A percentile compares a stretch with the other conserved stretches of the same genome.
Evolutionary conservation across 78 protist species (phyloP).

Genomic region (Speleostelium caveatum): DNA sequence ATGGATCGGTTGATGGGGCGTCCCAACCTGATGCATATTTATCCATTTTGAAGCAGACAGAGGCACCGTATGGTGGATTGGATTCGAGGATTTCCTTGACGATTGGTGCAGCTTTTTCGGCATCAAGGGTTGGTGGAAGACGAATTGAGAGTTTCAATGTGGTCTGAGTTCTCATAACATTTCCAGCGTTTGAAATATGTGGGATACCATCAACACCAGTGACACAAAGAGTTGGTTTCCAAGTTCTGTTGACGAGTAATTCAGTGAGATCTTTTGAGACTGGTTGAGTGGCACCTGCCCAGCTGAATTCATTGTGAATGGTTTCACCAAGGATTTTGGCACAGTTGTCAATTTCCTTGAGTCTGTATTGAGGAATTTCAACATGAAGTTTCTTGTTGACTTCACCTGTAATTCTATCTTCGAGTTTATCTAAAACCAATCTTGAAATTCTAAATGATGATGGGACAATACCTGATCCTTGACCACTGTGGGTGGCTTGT

Average conservation of each 20-base stretch:
- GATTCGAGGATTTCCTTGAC: slow-evolving; percentile 72
- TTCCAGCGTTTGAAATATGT: slow-evolving; percentile 84
- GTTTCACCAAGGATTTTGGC: slow-evolving; percentile 82
- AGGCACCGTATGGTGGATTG: slow-evolving; percentile 92
- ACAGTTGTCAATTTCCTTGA: slow-evolving; percentile 72
- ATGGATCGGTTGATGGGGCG: slow-evolving; percentile 76
- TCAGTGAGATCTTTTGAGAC: slow-evolving; percentile 46
- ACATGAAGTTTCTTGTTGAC: slow-evolving; percentile 63
- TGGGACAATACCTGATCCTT: slow-evolving; percentile 91
- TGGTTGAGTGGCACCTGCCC: slow-evolving; percentile 60
- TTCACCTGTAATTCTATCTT: slow-evolving; percentile 89
- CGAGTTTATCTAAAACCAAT: slow-evolving; percentile 81
- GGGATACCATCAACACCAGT: slow-evolving; percentile 92
- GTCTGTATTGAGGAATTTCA: slow-evolving; percentile 85
- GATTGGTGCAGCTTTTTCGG: slow-evolving; percentile 29
- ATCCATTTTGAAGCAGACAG: slow-evolving; percentile 76
- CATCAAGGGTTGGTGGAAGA: slow-evolving; percentile 87
- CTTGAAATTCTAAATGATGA: slow-evolving; percentile 87
- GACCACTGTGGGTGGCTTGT: slow-evolving; percentile 90
- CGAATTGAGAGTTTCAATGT: slow-evolving; percentile 85
- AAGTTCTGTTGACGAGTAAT: slow-evolving; percentile 81
- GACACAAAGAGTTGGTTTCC: slow-evolving; percentile 88
- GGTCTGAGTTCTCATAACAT: slow-evolving; percentile 89
- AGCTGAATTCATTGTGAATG: slow-evolving; percentile 65
- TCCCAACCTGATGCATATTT: slow-evolving; percentile 86